Evolutionary conservation across 768 basidiomycete species (phyloP).

Genomic region (Lentinula sp.): DNA sequence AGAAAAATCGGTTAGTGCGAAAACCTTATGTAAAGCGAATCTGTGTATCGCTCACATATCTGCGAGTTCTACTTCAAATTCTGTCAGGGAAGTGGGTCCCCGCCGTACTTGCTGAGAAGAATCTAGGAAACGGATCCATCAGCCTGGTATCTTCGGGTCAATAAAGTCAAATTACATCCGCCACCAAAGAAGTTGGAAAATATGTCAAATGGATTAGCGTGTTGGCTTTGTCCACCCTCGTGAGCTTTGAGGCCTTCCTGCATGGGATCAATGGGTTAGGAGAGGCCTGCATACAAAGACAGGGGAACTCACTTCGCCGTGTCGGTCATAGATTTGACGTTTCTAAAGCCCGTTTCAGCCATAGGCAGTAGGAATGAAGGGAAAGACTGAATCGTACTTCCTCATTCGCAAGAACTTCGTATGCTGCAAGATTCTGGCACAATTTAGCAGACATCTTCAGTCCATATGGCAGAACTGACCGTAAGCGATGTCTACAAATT

Average conservation of each 20-base stretch:
- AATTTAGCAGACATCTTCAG: background rate
- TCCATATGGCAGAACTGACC: conserved; percentile 39
- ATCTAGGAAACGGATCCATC: conserved; percentile 21
- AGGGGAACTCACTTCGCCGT: conserved; percentile 65
- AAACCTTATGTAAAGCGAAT: background rate
- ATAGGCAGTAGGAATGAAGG: background rate
- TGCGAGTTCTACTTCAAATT: conserved; percentile 81
- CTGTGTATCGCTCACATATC: conserved; percentile 55
- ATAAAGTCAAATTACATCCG: conserved; percentile 45
- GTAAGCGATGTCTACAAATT: conserved; percentile 87
- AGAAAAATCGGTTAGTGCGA: conserved; percentile 5
- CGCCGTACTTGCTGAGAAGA: conserved; percentile 61
- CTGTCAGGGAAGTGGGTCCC: conserved; percentile 70
- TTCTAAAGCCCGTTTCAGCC: conserved; percentile 44
- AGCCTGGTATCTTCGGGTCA: no score
- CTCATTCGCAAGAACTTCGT: conserved; percentile 88
- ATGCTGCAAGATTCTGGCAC: conserved; percentile 45
- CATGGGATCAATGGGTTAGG: conserved; percentile 2
- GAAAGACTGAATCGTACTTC: conserved; percentile 40
- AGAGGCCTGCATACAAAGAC: background rate
- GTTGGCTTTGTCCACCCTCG: conserved; percentile 74
- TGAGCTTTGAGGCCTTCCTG: conserved; percentile 90
- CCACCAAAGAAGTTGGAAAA: conserved; percentile 91
- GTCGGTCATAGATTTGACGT: conserved; percentile 88
- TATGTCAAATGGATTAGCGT: conserved; percentile 89